Evolutionary conservation across 306 rosid genomes (phyloP).

Genomic region (Quercus agrifolia): DNA sequence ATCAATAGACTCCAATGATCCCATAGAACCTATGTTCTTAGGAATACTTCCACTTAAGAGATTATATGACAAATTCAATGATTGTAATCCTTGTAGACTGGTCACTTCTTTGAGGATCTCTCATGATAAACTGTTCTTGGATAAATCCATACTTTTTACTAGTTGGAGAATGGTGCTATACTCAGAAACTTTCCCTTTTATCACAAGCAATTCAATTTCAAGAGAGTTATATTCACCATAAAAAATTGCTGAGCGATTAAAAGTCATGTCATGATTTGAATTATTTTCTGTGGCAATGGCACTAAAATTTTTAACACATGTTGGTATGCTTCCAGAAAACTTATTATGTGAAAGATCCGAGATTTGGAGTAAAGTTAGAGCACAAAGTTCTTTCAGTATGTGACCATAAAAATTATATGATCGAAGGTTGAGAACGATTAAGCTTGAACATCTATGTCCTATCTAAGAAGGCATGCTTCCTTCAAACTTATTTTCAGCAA

Average conservation of each 20-base stretch:
- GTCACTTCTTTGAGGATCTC: neutral
- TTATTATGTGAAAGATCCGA: slow-evolving; percentile 15
- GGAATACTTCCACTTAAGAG: neutral
- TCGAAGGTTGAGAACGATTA: slow-evolving; percentile 5
- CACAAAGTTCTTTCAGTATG: slow-evolving; percentile 3
- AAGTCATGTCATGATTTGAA: too few relatives aligned
- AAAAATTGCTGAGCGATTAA: too few relatives aligned
- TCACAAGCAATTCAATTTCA: neutral
- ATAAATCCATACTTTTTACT: neutral
- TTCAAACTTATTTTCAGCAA: neutral
- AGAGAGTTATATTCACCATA: too few relatives aligned
- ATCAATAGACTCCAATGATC: neutral
- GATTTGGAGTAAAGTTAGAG: slow-evolving; percentile 4
- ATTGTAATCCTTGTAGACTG: neutral
- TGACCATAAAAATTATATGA: slow-evolving; percentile 2
- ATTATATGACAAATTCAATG: slow-evolving; percentile 1
- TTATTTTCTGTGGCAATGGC: neutral
- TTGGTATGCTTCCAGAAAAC: slow-evolving; percentile 12
- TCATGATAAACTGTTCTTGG: neutral
- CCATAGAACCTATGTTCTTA: neutral
- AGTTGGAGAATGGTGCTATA: neutral
- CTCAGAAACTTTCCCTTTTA: neutral
- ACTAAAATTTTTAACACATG: neutral
- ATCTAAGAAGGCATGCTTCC: slow-evolving; percentile 23
- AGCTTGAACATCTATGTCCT: neutral